A percentile compares a stretch with the other conserved stretches of the same genome.
Evolutionary conservation across 1,284 basidiomycete genomes (phyloP).

Genomic region (Trichosporon faecale): DNA sequence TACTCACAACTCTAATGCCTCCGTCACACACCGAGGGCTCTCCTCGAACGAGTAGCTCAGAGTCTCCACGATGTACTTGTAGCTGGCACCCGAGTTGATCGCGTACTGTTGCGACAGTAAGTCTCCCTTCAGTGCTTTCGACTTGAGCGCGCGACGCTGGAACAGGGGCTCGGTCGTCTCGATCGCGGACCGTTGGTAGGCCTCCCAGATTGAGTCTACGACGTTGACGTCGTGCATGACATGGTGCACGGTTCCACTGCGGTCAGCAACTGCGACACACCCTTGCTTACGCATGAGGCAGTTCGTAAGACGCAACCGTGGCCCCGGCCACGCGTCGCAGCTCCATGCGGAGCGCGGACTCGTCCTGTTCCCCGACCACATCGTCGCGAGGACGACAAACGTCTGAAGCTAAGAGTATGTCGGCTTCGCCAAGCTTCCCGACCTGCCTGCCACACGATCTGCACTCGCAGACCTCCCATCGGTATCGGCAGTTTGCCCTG

Average conservation of each 20-base stretch:
- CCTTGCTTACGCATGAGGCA: constrained; percentile 19
- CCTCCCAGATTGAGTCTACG: constrained; percentile 31
- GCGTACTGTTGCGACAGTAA: constrained; percentile 47
- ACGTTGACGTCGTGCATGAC: constrained; percentile 24
- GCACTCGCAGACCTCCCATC: constrained; percentile 43
- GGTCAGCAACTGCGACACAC: background rate
- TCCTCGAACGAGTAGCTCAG: constrained; percentile 37
- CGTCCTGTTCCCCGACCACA: constrained; percentile 16
- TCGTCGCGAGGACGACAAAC: constrained; percentile 12
- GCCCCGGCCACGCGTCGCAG: constrained; percentile 7
- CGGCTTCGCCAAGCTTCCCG: background rate
- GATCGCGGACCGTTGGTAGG: constrained; percentile 38
- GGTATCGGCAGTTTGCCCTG: constrained; percentile 44
- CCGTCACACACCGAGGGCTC: constrained; percentile 36
- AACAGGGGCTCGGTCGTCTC: constrained; percentile 31
- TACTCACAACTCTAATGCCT: constrained; percentile 39
- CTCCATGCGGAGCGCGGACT: background rate
- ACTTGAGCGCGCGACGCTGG: constrained; percentile 36
- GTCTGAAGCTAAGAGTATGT: constrained; percentile 15
- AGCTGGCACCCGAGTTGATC: constrained; percentile 44
- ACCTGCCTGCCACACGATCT: constrained; percentile 18
- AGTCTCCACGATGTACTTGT: constrained; percentile 49
- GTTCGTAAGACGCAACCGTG: constrained; percentile 20
- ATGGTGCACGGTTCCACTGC: constrained; percentile 37
- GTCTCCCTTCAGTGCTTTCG: constrained; percentile 21